Evolutionary conservation across 2,329 filamentous ascomycete species (phyloP).

Genomic region (Fusarium anguioides): DNA sequence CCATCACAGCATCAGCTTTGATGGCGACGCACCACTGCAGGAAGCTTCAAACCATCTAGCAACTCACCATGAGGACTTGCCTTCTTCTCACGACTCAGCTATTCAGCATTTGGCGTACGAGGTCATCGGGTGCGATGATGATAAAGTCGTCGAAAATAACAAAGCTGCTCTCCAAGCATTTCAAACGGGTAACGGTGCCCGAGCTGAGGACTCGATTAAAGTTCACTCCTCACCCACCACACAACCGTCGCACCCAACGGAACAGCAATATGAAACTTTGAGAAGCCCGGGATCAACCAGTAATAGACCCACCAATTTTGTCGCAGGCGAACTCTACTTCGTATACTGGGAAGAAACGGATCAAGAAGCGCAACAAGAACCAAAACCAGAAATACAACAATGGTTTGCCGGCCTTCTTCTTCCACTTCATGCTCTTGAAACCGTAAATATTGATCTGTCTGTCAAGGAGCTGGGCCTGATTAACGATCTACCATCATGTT

Average conservation of each 20-base stretch:
- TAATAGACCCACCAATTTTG: not conserved
- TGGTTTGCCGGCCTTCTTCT: constrained; percentile 23
- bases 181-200: not conserved
- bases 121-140: constrained; percentile 24
- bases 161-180: not conserved
- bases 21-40: constrained; percentile 18
- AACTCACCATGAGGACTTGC: constrained; percentile 3
- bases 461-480: constrained; percentile 15
- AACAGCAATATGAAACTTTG: not conserved
- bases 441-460: not conserved
- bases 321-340: constrained; percentile 22
- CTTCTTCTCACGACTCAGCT: not conserved
- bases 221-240: not conserved
- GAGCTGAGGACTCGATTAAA: constrained; percentile 11
- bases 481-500: constrained; percentile 20
- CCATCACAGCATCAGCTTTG: constrained; percentile 21
- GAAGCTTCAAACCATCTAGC: constrained; percentile 14
- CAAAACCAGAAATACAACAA: constrained; percentile 3
- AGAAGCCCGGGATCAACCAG: not conserved
- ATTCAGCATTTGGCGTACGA: constrained; percentile 19
- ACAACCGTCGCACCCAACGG: not conserved
- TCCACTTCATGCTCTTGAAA: constrained; percentile 15
- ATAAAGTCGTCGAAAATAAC: constrained; percentile 26
- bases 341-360: too few relatives aligned
- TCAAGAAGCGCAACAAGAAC: too few relatives aligned